Evolutionary conservation across 192 early-diverging fungal species (phyloP).

Genomic region (Gamsiella multidivaricata): DNA sequence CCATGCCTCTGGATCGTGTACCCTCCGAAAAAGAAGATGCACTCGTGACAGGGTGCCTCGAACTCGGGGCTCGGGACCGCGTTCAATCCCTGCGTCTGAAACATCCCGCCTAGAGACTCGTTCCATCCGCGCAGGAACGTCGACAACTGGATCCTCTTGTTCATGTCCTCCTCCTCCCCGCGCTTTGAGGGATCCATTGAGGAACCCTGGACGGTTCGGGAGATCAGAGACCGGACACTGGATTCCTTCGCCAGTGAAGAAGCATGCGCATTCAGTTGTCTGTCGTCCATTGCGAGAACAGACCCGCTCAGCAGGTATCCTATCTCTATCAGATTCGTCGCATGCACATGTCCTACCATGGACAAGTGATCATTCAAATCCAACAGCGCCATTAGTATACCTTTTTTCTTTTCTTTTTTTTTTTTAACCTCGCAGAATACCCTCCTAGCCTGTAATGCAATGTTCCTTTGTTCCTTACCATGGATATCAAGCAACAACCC

Average conservation of each 20-base stretch:
- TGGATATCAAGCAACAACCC: conserved; percentile 51
- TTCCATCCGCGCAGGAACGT: conserved; percentile 14
- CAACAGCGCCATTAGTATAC: no score
- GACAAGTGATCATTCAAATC: no score
- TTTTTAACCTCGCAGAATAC: no score
- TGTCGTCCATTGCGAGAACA: conserved; percentile 13
- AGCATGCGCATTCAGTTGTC: conserved; percentile 1
- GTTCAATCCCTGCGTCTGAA: conserved; percentile 26
- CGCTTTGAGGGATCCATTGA: neutral
- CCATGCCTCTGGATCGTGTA: conserved; percentile 35
- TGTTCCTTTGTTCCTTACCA: no score
- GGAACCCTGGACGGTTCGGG: neutral
- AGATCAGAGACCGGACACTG: conserved; percentile 26
- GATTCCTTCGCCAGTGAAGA: conserved; percentile 1
- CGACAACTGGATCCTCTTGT: conserved; percentile 5
- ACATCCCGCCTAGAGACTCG: conserved; percentile 39
- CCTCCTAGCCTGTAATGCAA: no score
- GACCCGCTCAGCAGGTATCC: conserved; percentile 34
- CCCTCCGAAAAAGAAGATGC: conserved; percentile 31
- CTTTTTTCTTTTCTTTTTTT: neutral
- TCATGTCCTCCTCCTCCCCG: neutral
- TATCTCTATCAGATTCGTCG: conserved; percentile 42
- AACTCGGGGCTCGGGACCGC: conserved; percentile 19
- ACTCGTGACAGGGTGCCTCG: conserved; percentile 11
- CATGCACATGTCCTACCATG: conserved; percentile 31